Conservation (phyloP, 345 rosid species). For the Laguncularia racemosa region DNA sequence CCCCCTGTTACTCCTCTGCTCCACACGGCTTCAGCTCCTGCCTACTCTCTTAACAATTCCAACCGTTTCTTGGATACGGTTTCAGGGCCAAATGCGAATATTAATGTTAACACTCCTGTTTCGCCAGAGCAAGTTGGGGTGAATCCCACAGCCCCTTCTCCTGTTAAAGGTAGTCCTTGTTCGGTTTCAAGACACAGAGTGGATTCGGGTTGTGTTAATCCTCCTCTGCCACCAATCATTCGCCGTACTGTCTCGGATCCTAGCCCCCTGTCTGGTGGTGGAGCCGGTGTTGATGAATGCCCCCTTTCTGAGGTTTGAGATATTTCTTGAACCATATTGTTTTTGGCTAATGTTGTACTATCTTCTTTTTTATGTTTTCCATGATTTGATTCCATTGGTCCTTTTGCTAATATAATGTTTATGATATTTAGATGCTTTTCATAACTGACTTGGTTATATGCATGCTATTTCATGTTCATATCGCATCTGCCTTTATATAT, state of each 20-base stretch:
- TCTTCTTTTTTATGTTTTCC: background rate
- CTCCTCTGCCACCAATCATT: conserved; percentile 17
- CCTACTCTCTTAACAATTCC: too few species aligned
- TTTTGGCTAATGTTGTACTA: background rate
- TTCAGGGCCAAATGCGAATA: too few species aligned
- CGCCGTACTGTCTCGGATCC: conserved; percentile 30
- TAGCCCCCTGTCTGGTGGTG: conserved; percentile 11
- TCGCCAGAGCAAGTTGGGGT: too few species aligned
- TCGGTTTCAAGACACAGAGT: conserved; percentile 2
- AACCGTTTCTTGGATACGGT: too few species aligned
- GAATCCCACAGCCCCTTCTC: background rate
- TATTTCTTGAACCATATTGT: background rate
- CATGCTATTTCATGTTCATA: too few species aligned
- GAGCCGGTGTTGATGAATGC: conserved; percentile 12
- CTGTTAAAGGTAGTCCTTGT: conserved; percentile 9
- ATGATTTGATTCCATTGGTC: background rate
- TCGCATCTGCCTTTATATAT: too few species aligned
- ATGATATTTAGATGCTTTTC: background rate
- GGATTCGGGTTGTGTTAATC: conserved; percentile 12
- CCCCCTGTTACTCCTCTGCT: too few species aligned
- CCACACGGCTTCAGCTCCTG: too few species aligned
- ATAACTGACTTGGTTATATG: too few species aligned
- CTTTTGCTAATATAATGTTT: background rate
- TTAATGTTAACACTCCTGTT: too few species aligned
- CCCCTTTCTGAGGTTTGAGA: conserved; percentile 17